Conservation (phyloP, 805 yeast genomes). For the Metschnikowia colocasiae region DNA sequence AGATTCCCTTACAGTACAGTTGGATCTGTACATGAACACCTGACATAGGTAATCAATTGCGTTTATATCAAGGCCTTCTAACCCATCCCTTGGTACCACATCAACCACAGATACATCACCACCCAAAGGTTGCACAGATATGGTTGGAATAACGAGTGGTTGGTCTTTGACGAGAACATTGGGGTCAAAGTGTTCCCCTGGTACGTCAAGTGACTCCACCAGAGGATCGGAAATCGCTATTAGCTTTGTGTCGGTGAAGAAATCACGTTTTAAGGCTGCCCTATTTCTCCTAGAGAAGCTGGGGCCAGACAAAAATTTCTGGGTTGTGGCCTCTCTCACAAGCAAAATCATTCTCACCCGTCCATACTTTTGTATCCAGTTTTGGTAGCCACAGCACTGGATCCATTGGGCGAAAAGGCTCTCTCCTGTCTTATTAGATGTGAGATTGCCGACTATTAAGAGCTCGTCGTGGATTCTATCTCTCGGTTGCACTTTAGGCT, state of each 20-base stretch:
- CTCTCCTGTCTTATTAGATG: conserved; percentile 53
- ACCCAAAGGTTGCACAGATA: conserved; percentile 27
- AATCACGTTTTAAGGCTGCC: conserved; percentile 59
- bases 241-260: conserved; percentile 56
- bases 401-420: conserved; percentile 73
- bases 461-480: conserved; percentile 50
- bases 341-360: conserved; percentile 71
- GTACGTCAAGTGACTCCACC: conserved; percentile 8
- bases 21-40: conserved; percentile 20
- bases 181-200: conserved; percentile 36
- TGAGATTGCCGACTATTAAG: conserved; percentile 56
- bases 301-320: conserved; percentile 57
- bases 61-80: conserved; percentile 38
- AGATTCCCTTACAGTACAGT: conserved; percentile 46
- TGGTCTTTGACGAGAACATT: conserved; percentile 34
- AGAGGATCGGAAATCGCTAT: conserved; percentile 43
- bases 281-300: conserved; percentile 54
- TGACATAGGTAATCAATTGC: conserved; percentile 62
- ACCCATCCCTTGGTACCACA: conserved; percentile 38
- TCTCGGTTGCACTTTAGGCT: conserved; percentile 25
- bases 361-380: conserved; percentile 72
- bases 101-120: conserved; percentile 54
- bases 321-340: conserved; percentile 53
- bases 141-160: conserved; percentile 30
- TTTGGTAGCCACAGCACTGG: conserved; percentile 59